phyloP scores from a whole-genome alignment of 768 basidiomycete species.

The Lentinula raphanica region DNA sequence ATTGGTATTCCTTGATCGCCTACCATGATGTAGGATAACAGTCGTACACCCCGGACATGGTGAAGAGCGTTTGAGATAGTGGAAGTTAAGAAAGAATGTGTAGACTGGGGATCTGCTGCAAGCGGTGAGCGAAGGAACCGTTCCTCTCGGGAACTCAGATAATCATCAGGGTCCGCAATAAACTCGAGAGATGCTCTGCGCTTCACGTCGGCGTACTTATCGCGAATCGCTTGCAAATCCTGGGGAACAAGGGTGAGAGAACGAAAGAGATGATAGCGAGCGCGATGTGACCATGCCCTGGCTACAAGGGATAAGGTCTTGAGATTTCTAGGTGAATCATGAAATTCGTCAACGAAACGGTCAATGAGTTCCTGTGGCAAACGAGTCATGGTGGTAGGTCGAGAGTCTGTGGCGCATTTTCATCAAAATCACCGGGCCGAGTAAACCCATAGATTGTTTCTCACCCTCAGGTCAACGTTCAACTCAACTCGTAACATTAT shows the following conservation, averaged over 20 bases:
- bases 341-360: background rate
- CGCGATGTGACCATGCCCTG: background rate
- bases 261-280: background rate
- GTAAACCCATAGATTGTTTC: too few species aligned
- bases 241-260: background rate
- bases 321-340: background rate
- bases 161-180: background rate
- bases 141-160: background rate
- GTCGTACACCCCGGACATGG: background rate
- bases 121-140: background rate
- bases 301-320: background rate
- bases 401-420: background rate
- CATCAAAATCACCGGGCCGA: too few species aligned
- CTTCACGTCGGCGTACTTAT: background rate
- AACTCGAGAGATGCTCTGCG: background rate
- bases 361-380: constrained; percentile 3
- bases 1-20: background rate
- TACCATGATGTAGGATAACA: background rate
- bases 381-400: background rate
- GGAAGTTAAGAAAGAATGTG: background rate
- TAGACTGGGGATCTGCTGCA: background rate
- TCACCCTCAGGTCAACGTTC: too few species aligned
- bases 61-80: background rate
- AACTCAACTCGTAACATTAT: too few species aligned
- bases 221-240: background rate